Percentiles rank a stretch among this genome's conserved stretches.
Evolutionary conservation across 2,329 filamentous ascomycete species (phyloP).

Genomic region (Claviceps sp.): DNA sequence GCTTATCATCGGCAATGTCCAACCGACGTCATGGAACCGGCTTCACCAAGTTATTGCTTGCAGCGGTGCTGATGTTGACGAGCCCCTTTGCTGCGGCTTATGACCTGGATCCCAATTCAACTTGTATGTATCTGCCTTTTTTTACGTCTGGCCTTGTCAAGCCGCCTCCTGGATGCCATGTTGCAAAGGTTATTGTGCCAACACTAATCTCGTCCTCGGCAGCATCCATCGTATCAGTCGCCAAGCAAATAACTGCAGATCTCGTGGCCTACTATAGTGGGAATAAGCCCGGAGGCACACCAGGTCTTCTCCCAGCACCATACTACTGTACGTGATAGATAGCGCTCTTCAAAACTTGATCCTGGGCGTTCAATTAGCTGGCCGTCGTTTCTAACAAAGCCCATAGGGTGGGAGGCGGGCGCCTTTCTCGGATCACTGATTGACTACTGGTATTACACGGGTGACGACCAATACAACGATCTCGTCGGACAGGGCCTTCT

Average conservation of each 20-base stretch:
- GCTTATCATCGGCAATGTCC: background rate
- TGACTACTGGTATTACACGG: slow-evolving; percentile 78
- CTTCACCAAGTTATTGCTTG: background rate
- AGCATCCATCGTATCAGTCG: slow-evolving; percentile 37
- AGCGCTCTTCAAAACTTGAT: background rate
- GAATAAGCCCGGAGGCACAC: slow-evolving; percentile 33
- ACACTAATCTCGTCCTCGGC: background rate
- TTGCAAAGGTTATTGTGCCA: background rate
- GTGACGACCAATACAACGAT: slow-evolving; percentile 57
- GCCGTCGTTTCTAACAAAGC: slow-evolving; percentile 1
- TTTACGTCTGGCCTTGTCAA: background rate
- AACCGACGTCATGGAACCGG: background rate
- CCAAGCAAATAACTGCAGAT: slow-evolving; percentile 37
- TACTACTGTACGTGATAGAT: slow-evolving; percentile 35
- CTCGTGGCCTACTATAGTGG: slow-evolving; percentile 31
- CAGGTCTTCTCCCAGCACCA: slow-evolving; percentile 37
- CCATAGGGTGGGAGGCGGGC: slow-evolving; percentile 56
- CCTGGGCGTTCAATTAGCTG: background rate
- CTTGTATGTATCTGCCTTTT: slow-evolving; percentile 13
- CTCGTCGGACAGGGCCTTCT: slow-evolving; percentile 55
- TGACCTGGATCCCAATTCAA: slow-evolving; percentile 23
- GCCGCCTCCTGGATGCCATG: background rate
- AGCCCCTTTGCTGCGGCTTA: slow-evolving; percentile 18
- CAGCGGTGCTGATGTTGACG: slow-evolving; percentile 1
- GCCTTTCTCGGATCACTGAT: slow-evolving; percentile 59